A percentile compares a stretch with the other conserved stretches of the same genome.
These are phyloP conservation scores for Dioscorea alata DNA, from an alignment of 106 monocot species.

Conservation along the genomic window DNA sequence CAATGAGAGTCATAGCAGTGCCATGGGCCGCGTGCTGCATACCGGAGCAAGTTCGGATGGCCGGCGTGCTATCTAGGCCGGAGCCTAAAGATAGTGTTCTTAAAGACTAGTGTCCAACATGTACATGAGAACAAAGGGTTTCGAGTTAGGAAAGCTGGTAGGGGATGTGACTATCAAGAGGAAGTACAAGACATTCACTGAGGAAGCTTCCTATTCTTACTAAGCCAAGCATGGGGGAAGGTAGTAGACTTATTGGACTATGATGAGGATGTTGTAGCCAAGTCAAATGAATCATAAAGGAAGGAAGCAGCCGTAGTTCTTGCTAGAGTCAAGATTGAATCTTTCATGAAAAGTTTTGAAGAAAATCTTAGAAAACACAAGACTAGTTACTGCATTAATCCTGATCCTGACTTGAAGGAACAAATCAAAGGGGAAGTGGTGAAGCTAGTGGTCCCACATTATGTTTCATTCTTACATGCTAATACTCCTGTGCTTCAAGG, in stretches of 20 bases:
- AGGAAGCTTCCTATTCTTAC: constrained; percentile 42
- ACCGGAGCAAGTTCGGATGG: constrained; percentile 38
- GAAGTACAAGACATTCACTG: constrained; percentile 38
- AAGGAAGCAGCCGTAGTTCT: too few relatives aligned
- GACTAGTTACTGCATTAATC: constrained; percentile 18
- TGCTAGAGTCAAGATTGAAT: constrained; percentile 11
- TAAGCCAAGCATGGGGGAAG: constrained; percentile 32
- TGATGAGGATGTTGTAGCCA: too few relatives aligned
- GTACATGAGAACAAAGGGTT: constrained; percentile 40
- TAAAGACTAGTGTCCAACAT: constrained; percentile 19
- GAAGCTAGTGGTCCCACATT: constrained; percentile 26
- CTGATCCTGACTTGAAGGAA: constrained; percentile 34
- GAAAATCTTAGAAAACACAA: constrained; percentile 22
- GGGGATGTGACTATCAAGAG: constrained; percentile 39
- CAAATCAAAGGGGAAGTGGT: constrained; percentile 34
- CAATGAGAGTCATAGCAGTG: constrained; percentile 6
- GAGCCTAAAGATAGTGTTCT: constrained; percentile 21
- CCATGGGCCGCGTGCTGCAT: constrained; percentile 33
- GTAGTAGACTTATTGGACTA: constrained; percentile 11
- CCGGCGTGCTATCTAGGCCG: constrained; percentile 10
- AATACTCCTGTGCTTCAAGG: constrained; percentile 6
- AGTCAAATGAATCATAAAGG: too few relatives aligned
- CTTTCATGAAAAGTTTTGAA: constrained; percentile 21
- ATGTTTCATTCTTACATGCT: constrained; percentile 19
- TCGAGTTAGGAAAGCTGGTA: constrained; percentile 35